These are phyloP conservation scores for Porphyrellus cyaneotinctus DNA, from an alignment of 768 basidiomycete species.

Conservation along the genomic window DNA sequence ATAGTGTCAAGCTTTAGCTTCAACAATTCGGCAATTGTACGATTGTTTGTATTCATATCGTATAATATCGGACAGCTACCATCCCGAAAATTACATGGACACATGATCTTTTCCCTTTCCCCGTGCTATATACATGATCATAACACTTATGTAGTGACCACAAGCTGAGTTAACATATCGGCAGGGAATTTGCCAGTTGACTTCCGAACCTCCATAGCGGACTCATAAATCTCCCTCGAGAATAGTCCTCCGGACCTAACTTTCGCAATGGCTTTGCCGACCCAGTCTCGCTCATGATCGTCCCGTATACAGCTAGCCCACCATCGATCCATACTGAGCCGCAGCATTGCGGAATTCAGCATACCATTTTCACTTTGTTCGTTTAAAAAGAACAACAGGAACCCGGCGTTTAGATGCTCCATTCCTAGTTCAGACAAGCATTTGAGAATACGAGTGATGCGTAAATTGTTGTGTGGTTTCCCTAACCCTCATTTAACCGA, in stretches of 20 bases:
- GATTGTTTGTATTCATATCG: conserved; percentile 13
- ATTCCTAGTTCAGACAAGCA: conserved; percentile 68
- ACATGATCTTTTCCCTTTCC: neutral
- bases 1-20: neutral
- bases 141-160: neutral
- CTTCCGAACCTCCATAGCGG: conserved; percentile 40
- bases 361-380: conserved; percentile 60
- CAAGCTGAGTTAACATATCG: neutral
- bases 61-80: conserved; percentile 8
- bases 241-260: conserved; percentile 49
- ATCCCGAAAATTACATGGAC: neutral
- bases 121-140: neutral
- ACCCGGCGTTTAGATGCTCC: conserved; percentile 60
- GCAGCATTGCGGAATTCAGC: conserved; percentile 46
- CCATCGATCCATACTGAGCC: conserved; percentile 70
- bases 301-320: conserved; percentile 73
- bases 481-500: conserved; percentile 34
- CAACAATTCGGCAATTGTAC: neutral
- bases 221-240: conserved; percentile 55
- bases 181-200: conserved; percentile 11
- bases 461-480: conserved; percentile 70
- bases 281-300: conserved; percentile 53
- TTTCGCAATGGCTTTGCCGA: conserved; percentile 45
- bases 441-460: conserved; percentile 75
- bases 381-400: conserved; percentile 62